These are phyloP conservation scores for Silybum marianum DNA, from an alignment of 129 eudicot genomes.

Conservation along the genomic window DNA sequence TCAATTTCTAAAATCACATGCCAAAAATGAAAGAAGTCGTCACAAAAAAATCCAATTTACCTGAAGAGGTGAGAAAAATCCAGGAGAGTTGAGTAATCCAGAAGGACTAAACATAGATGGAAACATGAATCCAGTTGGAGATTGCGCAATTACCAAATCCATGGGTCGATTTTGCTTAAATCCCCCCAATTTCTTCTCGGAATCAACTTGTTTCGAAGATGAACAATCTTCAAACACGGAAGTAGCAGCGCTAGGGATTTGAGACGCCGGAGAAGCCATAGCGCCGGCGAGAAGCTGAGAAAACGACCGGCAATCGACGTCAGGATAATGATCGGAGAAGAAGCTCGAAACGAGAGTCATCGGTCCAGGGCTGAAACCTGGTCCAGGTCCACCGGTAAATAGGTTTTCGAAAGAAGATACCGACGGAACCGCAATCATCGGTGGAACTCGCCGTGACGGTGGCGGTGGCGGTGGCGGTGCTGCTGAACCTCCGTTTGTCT, in stretches of 20 bases:
- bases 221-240: not conserved
- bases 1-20: not conserved
- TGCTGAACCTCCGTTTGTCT: conserved; percentile 43
- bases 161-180: conserved; percentile 75
- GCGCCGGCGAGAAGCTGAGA: conserved; percentile 96
- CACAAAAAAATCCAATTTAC: conserved; percentile 29
- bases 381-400: conserved; percentile 53
- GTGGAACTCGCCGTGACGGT: conserved; percentile 43
- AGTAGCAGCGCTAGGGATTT: conserved; percentile 16
- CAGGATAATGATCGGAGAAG: conserved; percentile 55
- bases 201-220: conserved; percentile 15
- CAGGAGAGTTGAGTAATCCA: conserved; percentile 71
- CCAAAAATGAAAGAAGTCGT: not conserved
- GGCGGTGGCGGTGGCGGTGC: conserved; percentile 29
- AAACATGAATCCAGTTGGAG: conserved; percentile 53
- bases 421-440: conserved; percentile 68
- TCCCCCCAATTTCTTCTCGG: conserved; percentile 49
- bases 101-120: conserved; percentile 73
- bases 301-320: conserved; percentile 64
- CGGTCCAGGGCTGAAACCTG: conserved; percentile 90
- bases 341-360: conserved; percentile 76
- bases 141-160: conserved; percentile 68
- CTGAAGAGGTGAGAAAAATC: conserved; percentile 83
- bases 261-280: conserved; percentile 66
- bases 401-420: conserved; percentile 63